Evolutionary conservation across 129 eudicot species (phyloP).

Genomic region (Pittosporum tobira): DNA sequence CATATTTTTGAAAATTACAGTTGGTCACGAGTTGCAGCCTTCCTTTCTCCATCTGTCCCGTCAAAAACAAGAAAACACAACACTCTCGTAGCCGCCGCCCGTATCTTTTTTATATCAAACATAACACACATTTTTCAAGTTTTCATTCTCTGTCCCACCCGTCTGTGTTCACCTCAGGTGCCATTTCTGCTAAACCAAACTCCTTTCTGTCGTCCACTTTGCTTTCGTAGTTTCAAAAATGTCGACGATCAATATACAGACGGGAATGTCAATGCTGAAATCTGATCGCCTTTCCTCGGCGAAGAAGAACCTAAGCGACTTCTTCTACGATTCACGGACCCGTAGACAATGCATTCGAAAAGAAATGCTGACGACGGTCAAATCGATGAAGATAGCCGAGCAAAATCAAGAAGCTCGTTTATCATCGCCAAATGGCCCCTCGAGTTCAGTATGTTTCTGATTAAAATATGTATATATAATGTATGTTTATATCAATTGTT

Average conservation of each 20-base stretch:
- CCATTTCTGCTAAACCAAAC: not conserved
- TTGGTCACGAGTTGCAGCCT: too few species aligned
- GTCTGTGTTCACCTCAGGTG: not conserved
- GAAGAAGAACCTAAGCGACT: conserved; percentile 19
- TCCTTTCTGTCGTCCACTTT: not conserved
- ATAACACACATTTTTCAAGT: too few species aligned
- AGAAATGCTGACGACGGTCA: conserved; percentile 20
- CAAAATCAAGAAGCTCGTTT: conserved; percentile 19
- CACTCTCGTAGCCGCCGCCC: not conserved
- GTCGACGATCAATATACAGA: conserved; percentile 40
- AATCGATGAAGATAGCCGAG: conserved; percentile 36
- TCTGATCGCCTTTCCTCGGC: conserved; percentile 36
- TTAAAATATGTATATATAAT: too few species aligned
- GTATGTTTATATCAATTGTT: not conserved
- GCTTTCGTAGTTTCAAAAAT: too few species aligned
- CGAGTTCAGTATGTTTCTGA: conserved; percentile 13
- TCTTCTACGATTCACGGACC: conserved; percentile 14
- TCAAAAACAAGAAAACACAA: not conserved
- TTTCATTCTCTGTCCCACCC: not conserved
- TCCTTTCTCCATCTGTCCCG: not conserved
- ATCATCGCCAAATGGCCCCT: conserved; percentile 37
- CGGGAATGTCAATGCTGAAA: conserved; percentile 32
- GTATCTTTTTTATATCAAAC: not conserved
- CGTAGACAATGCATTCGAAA: conserved; percentile 14
- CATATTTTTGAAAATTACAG: not conserved